Base-by-base conservation (phyloP, 768 basidiomycete species). In the Auriscalpium microsporum region DNA sequence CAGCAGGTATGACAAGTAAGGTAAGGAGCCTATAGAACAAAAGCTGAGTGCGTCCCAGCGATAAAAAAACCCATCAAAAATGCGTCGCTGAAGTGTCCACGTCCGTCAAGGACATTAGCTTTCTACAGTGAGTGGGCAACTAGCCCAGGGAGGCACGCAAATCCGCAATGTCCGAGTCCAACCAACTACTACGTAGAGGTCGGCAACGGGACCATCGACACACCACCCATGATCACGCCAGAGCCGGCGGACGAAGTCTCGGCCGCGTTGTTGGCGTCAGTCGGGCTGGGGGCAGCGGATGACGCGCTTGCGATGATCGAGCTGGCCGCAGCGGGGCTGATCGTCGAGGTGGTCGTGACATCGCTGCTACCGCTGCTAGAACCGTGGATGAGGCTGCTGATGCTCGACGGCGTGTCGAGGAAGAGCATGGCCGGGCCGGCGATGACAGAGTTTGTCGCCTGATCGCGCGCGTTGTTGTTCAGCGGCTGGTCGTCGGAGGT, bases 371-470 rank as follows among this genome's bases (percentile, higher is more conserved):
- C 51, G 55, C 47, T 51, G 58, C 8, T 59, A 58, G 28, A 52
- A 37, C 40, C 61, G 55, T 75, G 77, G 21, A 74, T 73, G 50
- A 83, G 67, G 58, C 75, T 65, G 50, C 73, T 72, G 60, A 88
- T 68, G 55, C 70, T 66, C 69, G 87, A 77, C 38, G 78, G 72
- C 56, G 72, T 59, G 71, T 89, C 84, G 65, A 86, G 75, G 75
- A 86, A 88, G 13, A 78, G 71, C 54, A 87, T 69, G 2, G 76
- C 71, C 7, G 91, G 91, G 33, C 90, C 90, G 3, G 88, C 88
- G 57, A 90, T 71, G 65, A 85, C 68, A 53, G 76, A 71, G 60
- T 69, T 70, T 52, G 71, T 72, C 48, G 75, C 77, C 56, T 83
- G 82, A 64, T 83, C 76, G 19, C 71, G 65, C 59, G 82, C 78